Evolutionary conservation across 768 basidiomycete genomes (phyloP).

Genomic region (Termitomyces sp.): DNA sequence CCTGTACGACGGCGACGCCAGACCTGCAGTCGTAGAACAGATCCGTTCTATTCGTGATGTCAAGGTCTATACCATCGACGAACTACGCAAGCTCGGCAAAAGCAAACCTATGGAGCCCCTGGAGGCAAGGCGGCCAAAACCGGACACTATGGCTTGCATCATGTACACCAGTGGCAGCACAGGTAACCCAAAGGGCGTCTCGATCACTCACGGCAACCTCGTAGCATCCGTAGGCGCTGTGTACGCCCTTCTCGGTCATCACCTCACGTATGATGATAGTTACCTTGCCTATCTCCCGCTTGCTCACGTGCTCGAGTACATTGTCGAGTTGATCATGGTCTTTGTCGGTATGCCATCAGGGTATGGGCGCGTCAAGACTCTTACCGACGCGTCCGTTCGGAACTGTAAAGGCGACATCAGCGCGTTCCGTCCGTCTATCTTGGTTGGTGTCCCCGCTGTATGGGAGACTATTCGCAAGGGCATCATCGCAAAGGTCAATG

Average conservation of each 20-base stretch:
- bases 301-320: constrained; percentile 93
- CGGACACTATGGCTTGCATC: constrained; percentile 42
- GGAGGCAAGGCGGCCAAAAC: constrained; percentile 39
- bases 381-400: constrained; percentile 90
- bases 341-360: constrained; percentile 79
- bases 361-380: constrained; percentile 91
- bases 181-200: constrained; percentile 91
- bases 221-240: constrained; percentile 86
- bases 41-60: constrained; percentile 56
- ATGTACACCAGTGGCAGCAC: constrained; percentile 86
- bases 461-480: constrained; percentile 98
- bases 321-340: constrained; percentile 78
- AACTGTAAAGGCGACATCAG: constrained; percentile 82
- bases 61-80: constrained; percentile 58
- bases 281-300: constrained; percentile 92
- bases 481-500: constrained; percentile 75
- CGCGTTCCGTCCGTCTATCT: constrained; percentile 79
- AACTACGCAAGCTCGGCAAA: constrained; percentile 67
- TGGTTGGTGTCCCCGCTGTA: constrained; percentile 93
- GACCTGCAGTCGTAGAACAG: constrained; percentile 47
- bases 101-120: constrained; percentile 45
- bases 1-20: constrained; percentile 78
- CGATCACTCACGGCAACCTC: constrained; percentile 84
- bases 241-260: constrained; percentile 61
- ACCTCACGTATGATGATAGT: constrained; percentile 52